These are phyloP conservation scores for Blastobotrys serpentis DNA, from an alignment of 1,139 yeast genomes.

Conservation along the genomic window DNA sequence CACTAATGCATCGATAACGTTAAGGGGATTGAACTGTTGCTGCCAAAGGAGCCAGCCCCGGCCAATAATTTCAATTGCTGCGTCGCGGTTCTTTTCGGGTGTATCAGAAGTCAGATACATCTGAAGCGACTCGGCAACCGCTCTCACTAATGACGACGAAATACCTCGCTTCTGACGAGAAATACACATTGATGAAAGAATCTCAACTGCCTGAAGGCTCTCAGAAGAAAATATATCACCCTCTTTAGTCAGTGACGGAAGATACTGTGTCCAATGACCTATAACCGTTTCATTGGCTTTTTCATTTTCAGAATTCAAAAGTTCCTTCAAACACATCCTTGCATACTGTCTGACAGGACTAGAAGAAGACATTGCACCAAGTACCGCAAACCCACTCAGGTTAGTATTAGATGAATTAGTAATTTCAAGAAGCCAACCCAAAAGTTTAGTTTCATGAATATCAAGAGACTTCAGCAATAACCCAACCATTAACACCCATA, in stretches of 20 bases:
- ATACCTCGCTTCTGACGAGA: constrained; percentile 2
- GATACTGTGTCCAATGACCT: constrained; percentile 15
- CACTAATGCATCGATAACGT: constrained; percentile 26
- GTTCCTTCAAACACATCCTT: constrained; percentile 20
- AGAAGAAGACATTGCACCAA: constrained; percentile 10
- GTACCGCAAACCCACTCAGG: constrained; percentile 18
- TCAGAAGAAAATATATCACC: constrained; percentile 15
- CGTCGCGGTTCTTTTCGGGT: constrained; percentile 20
- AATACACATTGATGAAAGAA: constrained; percentile 20
- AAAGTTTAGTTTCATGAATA: constrained; percentile 11
- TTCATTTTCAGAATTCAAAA: constrained; percentile 13
- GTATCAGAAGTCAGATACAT: constrained; percentile 24
- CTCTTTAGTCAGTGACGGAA: constrained; percentile 20
- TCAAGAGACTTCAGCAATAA: constrained; percentile 12
- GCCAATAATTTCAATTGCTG: constrained; percentile 32
- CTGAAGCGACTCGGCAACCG: constrained; percentile 28
- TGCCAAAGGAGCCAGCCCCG: constrained; percentile 32
- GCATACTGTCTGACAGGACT: constrained; percentile 18
- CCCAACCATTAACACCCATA: constrained; percentile 18
- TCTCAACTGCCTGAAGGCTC: constrained; percentile 21
- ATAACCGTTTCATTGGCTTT: constrained; percentile 10
- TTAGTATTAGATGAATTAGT: background rate
- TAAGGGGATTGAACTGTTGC: constrained; percentile 28
- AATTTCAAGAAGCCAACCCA: constrained; percentile 15
- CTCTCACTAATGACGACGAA: constrained; percentile 13